These are phyloP conservation scores for Lentinula aciculospora DNA, from an alignment of 768 basidiomycete genomes.

Conservation along the genomic window DNA sequence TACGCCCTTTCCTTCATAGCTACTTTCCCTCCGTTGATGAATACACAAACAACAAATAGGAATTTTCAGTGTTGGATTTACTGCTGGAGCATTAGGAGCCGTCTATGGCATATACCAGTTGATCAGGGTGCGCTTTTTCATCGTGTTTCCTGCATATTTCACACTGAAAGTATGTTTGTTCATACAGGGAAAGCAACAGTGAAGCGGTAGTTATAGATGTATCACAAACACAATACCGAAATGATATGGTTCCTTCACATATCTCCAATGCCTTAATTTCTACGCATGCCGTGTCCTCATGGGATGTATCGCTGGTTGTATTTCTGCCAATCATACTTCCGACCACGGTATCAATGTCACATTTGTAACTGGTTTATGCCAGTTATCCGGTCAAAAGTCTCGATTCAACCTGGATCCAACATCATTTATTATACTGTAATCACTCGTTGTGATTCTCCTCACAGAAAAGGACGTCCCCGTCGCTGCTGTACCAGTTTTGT, in stretches of 20 bases:
- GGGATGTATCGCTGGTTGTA: background rate
- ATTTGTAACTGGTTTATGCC: no score
- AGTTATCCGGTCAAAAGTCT: no score
- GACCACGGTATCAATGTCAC: background rate
- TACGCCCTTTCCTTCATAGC: slow-evolving; percentile 23
- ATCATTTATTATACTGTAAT: no score
- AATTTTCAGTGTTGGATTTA: slow-evolving; percentile 47
- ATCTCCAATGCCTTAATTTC: background rate
- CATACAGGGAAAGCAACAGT: background rate
- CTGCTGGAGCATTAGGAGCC: slow-evolving; percentile 49
- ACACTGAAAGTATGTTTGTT: background rate
- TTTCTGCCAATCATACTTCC: background rate
- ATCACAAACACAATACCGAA: background rate
- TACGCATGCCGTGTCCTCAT: no score
- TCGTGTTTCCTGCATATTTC: background rate
- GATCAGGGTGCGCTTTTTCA: slow-evolving; percentile 29
- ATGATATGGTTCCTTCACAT: background rate
- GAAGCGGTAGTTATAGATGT: background rate
- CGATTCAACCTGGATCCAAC: no score
- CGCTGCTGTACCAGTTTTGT: no score
- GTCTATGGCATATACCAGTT: slow-evolving; percentile 45
- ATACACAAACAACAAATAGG: slow-evolving; percentile 30
- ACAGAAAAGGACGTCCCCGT: no score
- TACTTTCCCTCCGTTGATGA: background rate
- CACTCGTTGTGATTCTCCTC: no score